Evolutionary conservation across 192 early-diverging fungal species (phyloP).

Genomic region (Allomyces macrogynus): DNA sequence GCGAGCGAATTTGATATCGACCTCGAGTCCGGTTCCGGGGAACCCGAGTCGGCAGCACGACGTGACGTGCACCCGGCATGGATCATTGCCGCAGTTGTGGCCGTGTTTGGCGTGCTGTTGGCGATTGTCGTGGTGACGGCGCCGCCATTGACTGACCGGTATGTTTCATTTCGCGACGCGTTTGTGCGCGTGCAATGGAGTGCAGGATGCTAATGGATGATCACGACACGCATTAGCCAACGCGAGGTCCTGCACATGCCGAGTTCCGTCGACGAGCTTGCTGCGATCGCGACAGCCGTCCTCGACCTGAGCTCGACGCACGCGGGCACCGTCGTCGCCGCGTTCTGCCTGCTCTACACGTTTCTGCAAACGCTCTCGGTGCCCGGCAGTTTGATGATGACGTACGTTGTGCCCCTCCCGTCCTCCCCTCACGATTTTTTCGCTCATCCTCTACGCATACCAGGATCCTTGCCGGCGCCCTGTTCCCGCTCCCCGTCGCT

Average conservation of each 20-base stretch:
- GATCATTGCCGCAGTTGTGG: neutral
- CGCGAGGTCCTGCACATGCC: neutral
- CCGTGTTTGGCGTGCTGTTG: neutral
- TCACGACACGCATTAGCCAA: neutral
- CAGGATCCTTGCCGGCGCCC: neutral
- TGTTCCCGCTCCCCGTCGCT: neutral
- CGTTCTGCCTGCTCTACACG: neutral
- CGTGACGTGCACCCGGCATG: neutral
- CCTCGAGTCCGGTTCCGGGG: no score
- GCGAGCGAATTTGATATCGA: no score
- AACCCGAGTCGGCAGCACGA: neutral
- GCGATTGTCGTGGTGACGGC: neutral
- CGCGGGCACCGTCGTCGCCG: neutral
- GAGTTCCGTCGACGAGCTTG: neutral
- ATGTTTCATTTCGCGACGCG: no score
- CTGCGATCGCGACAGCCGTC: neutral
- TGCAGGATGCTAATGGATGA: no score
- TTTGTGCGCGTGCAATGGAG: no score
- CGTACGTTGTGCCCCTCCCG: neutral
- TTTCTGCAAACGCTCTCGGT: neutral
- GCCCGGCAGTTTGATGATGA: neutral
- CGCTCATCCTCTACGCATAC: neutral
- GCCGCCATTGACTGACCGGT: neutral
- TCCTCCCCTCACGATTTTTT: neutral
- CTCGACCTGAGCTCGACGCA: neutral